Evolutionary conservation across 2,329 filamentous ascomycete genomes (phyloP), one percentile per base, ranked within the genome.

Genomic region (Xylariaceae sp.): DNA sequence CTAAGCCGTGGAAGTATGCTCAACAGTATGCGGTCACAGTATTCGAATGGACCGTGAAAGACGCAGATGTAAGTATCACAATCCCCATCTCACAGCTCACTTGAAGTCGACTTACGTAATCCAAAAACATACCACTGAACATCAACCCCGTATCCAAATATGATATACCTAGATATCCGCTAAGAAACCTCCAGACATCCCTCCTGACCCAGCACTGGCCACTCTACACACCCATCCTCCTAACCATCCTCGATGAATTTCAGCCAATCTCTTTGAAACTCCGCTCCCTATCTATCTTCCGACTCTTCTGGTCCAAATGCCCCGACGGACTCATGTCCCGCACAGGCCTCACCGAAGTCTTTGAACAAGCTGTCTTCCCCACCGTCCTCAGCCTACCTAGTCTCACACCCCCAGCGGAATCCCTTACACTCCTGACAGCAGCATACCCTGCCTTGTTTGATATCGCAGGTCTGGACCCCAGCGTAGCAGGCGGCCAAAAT

Each of bases 331-430:
- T 85, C 2, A 74, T 91, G 40, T 66, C 66, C 11, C 74, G 75
- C 41, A 87, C 83, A 0, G 87, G 87, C 1, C 78, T 92, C 7
- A 78, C 77, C 18, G 70, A 76, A 12, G 78, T 92, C 22, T 86
- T 92, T 53, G 78, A 85, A 60, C 80, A 89, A 17, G 80, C 84
- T 3, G 68, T 89, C 2, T 77, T 85, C 56, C 87, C 89, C 1
- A 82, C 84, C 33, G 76, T 96, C n/a, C 76, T 86, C 7, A 88
- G 83, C 59, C 75, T 96, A 6, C 91, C 92, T 0, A 82, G 77
- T 11, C 72, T 95, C 39, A 96, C 89, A 0, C 83, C 87, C 0
- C 86, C 89, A 60, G 64, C 75, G 0, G 87, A 94, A 48, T 87
- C 87, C 4, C 62, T 87, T 2, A 61, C 63, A 1, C 70, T 96